A percentile compares a stretch with the other conserved stretches of the same genome.
Evolutionary conservation across 2,329 filamentous ascomycete species (phyloP).

Genomic region (Alternaria postmessia): DNA sequence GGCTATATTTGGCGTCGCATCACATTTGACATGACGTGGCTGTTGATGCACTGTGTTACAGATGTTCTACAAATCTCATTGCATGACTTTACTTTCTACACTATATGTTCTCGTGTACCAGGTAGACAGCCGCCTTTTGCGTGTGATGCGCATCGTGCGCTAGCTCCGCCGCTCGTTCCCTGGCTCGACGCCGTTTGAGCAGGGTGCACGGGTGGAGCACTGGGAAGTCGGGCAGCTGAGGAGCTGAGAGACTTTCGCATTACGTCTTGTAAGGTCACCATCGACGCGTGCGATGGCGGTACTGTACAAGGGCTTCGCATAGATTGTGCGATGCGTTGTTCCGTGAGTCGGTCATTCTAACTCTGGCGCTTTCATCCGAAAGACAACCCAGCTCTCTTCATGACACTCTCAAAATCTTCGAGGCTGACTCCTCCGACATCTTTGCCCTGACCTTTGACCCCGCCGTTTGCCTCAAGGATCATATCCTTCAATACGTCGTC

Average conservation of each 20-base stretch:
- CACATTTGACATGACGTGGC: not conserved
- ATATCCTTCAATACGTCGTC: constrained; percentile 90
- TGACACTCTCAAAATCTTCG: constrained; percentile 86
- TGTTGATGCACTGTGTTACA: not conserved
- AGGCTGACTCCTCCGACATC: constrained; percentile 71
- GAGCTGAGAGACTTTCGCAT: not conserved
- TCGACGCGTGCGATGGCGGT: not conserved
- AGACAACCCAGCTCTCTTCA: constrained; percentile 78
- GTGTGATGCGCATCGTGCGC: not conserved
- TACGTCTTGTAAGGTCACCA: not conserved
- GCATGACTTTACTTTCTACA: not conserved
- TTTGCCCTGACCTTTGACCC: constrained; percentile 65
- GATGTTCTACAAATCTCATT: not conserved
- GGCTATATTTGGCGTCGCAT: constrained; percentile 11
- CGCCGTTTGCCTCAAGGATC: constrained; percentile 92
- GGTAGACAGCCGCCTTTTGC: not conserved
- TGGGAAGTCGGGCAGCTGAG: not conserved
- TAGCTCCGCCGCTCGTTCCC: not conserved
- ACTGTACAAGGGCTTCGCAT: not conserved
- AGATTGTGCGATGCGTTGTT: not conserved
- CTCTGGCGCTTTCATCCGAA: constrained; percentile 67
- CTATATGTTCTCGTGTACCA: not conserved
- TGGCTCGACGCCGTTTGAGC: not conserved
- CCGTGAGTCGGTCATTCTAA: not conserved
- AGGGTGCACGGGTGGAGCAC: not conserved